Percentiles rank a stretch among this genome's conserved stretches.
phyloP scores from a whole-genome alignment of 495 filamentous ascomycete genomes.

The Hypoxylon fuscum region DNA sequence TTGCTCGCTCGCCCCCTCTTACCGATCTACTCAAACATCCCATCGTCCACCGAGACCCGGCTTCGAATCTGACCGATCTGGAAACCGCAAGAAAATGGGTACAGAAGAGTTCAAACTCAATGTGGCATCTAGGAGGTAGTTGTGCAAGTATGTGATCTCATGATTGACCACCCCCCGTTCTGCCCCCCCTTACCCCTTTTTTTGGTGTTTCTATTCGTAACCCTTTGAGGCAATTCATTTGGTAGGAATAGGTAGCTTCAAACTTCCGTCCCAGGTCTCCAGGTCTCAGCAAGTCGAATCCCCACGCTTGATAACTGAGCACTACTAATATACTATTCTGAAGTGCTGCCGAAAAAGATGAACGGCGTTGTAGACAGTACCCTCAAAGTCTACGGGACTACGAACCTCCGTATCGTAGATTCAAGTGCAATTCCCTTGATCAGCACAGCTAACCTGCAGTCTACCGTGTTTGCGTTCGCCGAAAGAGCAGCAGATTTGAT shows the following conservation, averaged over 20 bases:
- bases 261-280: too few relatives aligned
- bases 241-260: too few relatives aligned
- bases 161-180: too few relatives aligned
- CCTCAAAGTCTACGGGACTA: not conserved
- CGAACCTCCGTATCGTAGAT: too few relatives aligned
- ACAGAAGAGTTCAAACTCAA: constrained; percentile 12
- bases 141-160: constrained; percentile 42
- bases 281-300: too few relatives aligned
- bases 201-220: too few relatives aligned
- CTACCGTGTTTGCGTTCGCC: not conserved
- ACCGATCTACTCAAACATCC: constrained; percentile 28
- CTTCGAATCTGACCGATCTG: constrained; percentile 6
- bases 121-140: constrained; percentile 51
- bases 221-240: too few relatives aligned
- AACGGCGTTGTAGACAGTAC: not conserved
- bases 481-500: not conserved
- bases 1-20: constrained; percentile 46
- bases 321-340: not conserved
- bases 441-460: not conserved
- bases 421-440: not conserved
- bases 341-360: not conserved
- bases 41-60: not conserved
- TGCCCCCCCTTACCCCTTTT: too few relatives aligned
- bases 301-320: not conserved
- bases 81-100: constrained; percentile 23